Percentiles rank a stretch among this genome's conserved stretches.
phyloP scores from a whole-genome alignment of 139 green algal species.

The Pleodorina starrii region DNA sequence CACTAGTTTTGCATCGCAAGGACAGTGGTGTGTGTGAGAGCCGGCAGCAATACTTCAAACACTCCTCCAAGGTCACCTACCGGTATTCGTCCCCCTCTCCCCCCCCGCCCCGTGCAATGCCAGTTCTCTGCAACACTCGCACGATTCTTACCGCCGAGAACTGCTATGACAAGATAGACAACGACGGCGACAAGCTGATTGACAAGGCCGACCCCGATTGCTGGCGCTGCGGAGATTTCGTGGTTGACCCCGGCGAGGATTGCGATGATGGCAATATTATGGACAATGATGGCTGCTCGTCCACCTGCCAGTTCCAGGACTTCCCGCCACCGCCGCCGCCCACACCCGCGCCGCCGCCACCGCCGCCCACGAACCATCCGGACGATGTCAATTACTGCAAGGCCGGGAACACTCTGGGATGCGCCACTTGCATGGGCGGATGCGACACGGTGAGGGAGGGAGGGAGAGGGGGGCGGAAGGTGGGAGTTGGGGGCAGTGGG shows the following conservation, averaged over 20 bases:
- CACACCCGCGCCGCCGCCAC: neutral
- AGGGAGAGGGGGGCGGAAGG: no score
- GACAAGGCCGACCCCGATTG: conserved; percentile 51
- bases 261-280: conserved; percentile 48
- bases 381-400: neutral
- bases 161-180: conserved; percentile 47
- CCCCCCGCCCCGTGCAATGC: no score
- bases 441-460: conserved; percentile 18
- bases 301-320: conserved; percentile 29
- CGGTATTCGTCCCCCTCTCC: no score
- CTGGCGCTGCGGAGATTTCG: conserved; percentile 52
- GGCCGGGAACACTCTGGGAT: neutral
- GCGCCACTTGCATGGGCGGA: conserved; percentile 8
- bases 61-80: no score
- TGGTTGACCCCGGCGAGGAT: conserved; percentile 41
- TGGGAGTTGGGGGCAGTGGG: no score
- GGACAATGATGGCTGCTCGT: conserved; percentile 25
- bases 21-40: no score
- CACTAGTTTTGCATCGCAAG: no score
- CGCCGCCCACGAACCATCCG: neutral
- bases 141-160: conserved; percentile 44
- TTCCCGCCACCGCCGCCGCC: neutral
- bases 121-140: conserved; percentile 32
- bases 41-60: no score
- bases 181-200: conserved; percentile 42